Evolutionary conservation across 192 early-diverging fungal species (phyloP), one percentile per base, ranked within the genome.

Genomic region (Haplosporangium gracile): DNA sequence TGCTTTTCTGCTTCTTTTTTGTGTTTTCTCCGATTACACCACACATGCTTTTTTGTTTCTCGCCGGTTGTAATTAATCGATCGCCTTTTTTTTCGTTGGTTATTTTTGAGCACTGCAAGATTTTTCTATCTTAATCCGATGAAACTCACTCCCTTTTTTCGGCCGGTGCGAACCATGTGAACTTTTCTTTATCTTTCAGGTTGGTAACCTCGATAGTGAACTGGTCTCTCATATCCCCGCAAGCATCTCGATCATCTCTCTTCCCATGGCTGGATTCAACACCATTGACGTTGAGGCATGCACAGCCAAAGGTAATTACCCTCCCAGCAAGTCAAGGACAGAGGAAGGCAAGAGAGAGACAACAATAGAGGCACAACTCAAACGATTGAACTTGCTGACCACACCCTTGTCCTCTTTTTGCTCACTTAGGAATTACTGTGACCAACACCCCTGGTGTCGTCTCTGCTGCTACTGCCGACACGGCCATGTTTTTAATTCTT

Each of bases 381-480:
- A 36, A 36, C 47, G 45, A 32, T 38, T 42, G 5, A 57, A 39
- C 43, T 42, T 7, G 47, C 70, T 16, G 16, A 43, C 5, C 72
- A 2, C 2, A 45, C 36, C 36, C 42, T 57, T 22, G 18, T 32
- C 36, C 16, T 42, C 65, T 55, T 49, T 34, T 40, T 76, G 75
- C 24, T 57, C 36, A 73, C n/a, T 53, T 75, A 71, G 88, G 87
- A 0, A 85, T 92, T 20, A 76, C 78, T 24, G 77, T 92, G 11
- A 89, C 91, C 38, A 88, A 90, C 68, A 90, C 89, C 7, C 89
- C 89, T 51, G 81, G 80, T 5, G 89, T 79, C 20, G 81, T 88
- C 3, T 88, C 80, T 69, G 76, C 69, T 16, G 82, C 91, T 13
- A 89, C 89, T 1, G 91, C 89, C 5, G 91, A 92, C 45, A 88